Conservation (phyloP, 176 grass and related monocot genomes). For the Bolboschoenus planiculmis region DNA sequence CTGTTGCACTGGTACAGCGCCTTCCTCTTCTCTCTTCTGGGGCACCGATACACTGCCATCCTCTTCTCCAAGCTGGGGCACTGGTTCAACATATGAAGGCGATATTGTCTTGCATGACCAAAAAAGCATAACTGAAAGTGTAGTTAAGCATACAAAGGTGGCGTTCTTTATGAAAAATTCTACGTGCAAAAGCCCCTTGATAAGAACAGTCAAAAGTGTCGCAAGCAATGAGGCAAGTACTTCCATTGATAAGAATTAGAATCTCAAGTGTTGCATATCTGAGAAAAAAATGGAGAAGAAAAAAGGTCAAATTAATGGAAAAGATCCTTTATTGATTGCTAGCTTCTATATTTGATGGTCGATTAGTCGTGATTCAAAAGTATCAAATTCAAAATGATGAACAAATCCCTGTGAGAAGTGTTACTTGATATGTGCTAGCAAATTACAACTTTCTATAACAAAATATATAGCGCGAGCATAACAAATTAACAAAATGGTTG, state of each 20-base stretch:
- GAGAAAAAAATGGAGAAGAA: neutral
- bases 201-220: neutral
- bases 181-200: neutral
- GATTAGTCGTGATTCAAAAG: neutral
- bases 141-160: neutral
- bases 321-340: neutral
- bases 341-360: neutral
- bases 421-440: neutral
- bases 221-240: neutral
- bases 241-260: neutral
- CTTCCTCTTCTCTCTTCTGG: neutral
- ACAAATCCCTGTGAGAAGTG: neutral
- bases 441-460: neutral
- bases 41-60: neutral
- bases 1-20: neutral
- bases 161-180: neutral
- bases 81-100: neutral
- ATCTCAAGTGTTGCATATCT: neutral
- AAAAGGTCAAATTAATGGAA: neutral
- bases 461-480: neutral
- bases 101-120: neutral
- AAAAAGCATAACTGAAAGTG: neutral
- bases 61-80: neutral
- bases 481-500: neutral
- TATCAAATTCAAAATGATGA: neutral